Evolutionary conservation across 768 basidiomycete genomes (phyloP).

Genomic region (Pulveroboletus sp.): DNA sequence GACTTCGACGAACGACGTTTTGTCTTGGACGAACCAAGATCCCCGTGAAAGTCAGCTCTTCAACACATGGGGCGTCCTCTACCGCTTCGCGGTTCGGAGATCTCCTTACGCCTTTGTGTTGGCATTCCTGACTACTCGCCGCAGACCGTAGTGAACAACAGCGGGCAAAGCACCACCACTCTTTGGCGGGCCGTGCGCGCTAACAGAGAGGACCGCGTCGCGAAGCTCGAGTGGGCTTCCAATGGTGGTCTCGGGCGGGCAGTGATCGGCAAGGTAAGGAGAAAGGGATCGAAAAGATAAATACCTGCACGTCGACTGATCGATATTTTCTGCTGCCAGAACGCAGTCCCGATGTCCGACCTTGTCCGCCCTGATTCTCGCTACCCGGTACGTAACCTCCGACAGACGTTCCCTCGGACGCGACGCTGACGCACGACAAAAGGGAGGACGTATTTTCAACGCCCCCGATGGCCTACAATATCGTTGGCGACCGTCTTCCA

Average conservation of each 20-base stretch:
- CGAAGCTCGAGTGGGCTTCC: slow-evolving; percentile 82
- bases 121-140: slow-evolving; percentile 24
- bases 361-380: slow-evolving; percentile 67
- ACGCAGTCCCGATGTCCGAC: slow-evolving; percentile 77
- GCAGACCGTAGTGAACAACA: slow-evolving; percentile 61
- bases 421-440: slow-evolving; percentile 17
- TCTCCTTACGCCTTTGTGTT: slow-evolving; percentile 13
- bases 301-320: slow-evolving; percentile 19
- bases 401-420: slow-evolving; percentile 3
- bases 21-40: slow-evolving; percentile 86
- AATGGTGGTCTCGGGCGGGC: slow-evolving; percentile 82
- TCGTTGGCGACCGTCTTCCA: slow-evolving; percentile 71
- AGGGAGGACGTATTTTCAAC: slow-evolving; percentile 69
- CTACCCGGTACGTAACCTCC: slow-evolving; percentile 46
- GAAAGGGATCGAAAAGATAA: slow-evolving; percentile 11
- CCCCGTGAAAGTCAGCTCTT: slow-evolving; percentile 80
- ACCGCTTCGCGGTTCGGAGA: slow-evolving; percentile 67
- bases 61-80: slow-evolving; percentile 75
- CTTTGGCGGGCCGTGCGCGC: slow-evolving; percentile 78
- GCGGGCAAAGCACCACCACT: slow-evolving; percentile 69
- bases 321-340: slow-evolving; percentile 42
- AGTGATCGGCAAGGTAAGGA: slow-evolving; percentile 74
- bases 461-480: slow-evolving; percentile 81
- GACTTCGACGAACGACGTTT: slow-evolving; percentile 58
- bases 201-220: slow-evolving; percentile 84